Evolutionary conservation across 2,329 filamentous ascomycete genomes (phyloP).

Genomic region (Colletotrichum eleusines): DNA sequence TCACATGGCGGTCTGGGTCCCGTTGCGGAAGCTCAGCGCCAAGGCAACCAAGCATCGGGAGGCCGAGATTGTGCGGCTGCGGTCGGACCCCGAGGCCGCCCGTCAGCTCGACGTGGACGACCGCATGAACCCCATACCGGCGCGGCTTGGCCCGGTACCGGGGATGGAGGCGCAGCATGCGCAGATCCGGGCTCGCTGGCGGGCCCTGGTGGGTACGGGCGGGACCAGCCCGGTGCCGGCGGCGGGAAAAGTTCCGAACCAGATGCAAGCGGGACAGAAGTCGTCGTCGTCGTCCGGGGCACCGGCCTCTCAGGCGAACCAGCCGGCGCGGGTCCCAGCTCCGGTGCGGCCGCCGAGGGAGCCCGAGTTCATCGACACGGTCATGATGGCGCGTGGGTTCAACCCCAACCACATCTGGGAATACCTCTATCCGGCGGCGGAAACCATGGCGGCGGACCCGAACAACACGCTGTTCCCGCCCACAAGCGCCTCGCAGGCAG

Average conservation of each 20-base stretch:
- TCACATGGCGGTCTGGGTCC: conserved; percentile 64
- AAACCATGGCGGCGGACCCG: conserved; percentile 33
- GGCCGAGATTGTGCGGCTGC: conserved; percentile 62
- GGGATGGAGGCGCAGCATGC: conserved; percentile 61
- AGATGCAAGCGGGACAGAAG: conserved; percentile 6
- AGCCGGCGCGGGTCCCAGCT: neutral
- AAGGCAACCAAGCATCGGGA: conserved; percentile 65
- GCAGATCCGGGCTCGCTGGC: conserved; percentile 63
- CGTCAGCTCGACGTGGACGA: conserved; percentile 63
- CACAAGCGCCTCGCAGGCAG: conserved; percentile 9
- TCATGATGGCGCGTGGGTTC: conserved; percentile 40
- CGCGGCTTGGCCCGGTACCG: conserved; percentile 62
- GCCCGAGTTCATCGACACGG: conserved; percentile 34
- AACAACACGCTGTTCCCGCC: conserved; percentile 33
- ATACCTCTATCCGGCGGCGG: conserved; percentile 38
- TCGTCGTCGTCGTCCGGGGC: neutral
- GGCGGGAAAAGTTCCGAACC: conserved; percentile 31
- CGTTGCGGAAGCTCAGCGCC: conserved; percentile 65
- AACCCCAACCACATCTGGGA: conserved; percentile 38
- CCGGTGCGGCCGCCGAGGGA: conserved; percentile 9
- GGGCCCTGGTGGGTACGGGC: conserved; percentile 58
- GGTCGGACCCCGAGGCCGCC: conserved; percentile 61
- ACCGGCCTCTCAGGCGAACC: conserved; percentile 6
- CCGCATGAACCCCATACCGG: conserved; percentile 56
- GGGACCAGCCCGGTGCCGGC: conserved; percentile 44